A percentile compares a stretch with the other conserved stretches of the same genome.
Evolutionary conservation across 2,329 filamentous ascomycete genomes (phyloP).

Genomic region (Fusarium scirpi): DNA sequence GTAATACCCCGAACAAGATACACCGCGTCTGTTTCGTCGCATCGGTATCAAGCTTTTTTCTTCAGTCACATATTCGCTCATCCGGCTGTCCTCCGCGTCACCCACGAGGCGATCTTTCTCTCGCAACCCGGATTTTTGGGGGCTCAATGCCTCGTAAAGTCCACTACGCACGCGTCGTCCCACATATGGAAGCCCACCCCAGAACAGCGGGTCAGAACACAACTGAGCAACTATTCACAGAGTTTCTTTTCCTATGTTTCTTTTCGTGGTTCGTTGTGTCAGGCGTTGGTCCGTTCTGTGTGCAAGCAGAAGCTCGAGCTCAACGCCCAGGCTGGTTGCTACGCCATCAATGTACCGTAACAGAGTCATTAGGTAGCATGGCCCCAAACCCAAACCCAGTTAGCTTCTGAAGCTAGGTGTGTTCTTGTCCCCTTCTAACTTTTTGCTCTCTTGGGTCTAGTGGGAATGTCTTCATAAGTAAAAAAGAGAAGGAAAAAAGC

Average conservation of each 20-base stretch:
- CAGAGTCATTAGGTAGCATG: constrained; percentile 26
- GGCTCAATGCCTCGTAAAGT: constrained; percentile 12
- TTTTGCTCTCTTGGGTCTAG: constrained; percentile 41
- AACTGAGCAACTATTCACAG: constrained; percentile 19
- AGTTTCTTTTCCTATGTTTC: constrained; percentile 12
- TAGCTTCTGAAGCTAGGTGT: constrained; percentile 28
- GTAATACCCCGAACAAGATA: constrained; percentile 33
- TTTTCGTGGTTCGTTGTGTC: constrained; percentile 13
- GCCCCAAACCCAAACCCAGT: constrained; percentile 13
- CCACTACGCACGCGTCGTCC: constrained; percentile 34
- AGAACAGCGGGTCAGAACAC: constrained; percentile 36
- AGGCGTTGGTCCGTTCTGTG: constrained; percentile 9
- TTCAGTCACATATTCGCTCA: constrained; percentile 33
- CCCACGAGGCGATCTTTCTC: constrained; percentile 25
- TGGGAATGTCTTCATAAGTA: not conserved
- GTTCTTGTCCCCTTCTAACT: constrained; percentile 40
- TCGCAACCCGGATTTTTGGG: constrained; percentile 18
- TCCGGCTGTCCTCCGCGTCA: constrained; percentile 27
- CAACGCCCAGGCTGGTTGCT: constrained; percentile 37
- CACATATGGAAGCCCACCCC: constrained; percentile 25
- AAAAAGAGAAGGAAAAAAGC: constrained; percentile 3
- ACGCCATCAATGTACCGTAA: constrained; percentile 44
- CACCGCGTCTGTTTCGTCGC: constrained; percentile 41
- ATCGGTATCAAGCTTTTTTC: constrained; percentile 35
- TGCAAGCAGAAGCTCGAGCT: constrained; percentile 26